Evolutionary conservation across 345 rosid genomes (phyloP), one percentile per base, ranked within the genome.

Genomic region (Streptanthus diversifolius): DNA sequence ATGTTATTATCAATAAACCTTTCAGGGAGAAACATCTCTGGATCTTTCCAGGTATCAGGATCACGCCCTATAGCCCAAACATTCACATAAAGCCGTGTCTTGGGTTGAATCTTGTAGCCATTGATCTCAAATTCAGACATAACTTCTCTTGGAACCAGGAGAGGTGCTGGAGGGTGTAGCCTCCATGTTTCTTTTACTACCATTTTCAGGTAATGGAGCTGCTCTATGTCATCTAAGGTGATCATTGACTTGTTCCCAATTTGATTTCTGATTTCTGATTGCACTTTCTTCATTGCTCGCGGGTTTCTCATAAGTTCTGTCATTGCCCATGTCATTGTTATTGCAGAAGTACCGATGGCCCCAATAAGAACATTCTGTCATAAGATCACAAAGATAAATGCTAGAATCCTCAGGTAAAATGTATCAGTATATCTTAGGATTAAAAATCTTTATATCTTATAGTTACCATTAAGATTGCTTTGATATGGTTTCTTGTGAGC

Each of bases 11-110:
- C 68, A 1, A 41, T 17, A 64, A 86, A 83, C 39, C 87, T 80
- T 15, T 80, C 82, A 0, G 86, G 90, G 3, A 64, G 7, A 56
- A 86, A 82, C 39, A 60, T 52, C 7, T 76, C 76, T 14, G 84
- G 81, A 41, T 79, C 74, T 21, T 77, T 60, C 90, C 87, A 80
- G 30, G 48, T 13, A 73, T 79, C 30, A 0, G 85, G 80, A 58
- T 83, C 85, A 64, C 86, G 68, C 7, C 81, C 88, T 1, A 86
- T 84, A 22, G 80, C 87, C 85, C 85, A 85, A 3, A 45, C 79
- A 58, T 85, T 83, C 11, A 84, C 74, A 33, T 79, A 68, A 45
- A 86, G 77, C 12, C 74, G 14, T 1, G 82, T 77, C 52, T 78
- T 80, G 0, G 77, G 82, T 25, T 64, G 13, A 21, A 85, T 69